Evolutionary conservation across 2,329 filamentous ascomycete genomes (phyloP).

Genomic region (Macrophomina tecta): DNA sequence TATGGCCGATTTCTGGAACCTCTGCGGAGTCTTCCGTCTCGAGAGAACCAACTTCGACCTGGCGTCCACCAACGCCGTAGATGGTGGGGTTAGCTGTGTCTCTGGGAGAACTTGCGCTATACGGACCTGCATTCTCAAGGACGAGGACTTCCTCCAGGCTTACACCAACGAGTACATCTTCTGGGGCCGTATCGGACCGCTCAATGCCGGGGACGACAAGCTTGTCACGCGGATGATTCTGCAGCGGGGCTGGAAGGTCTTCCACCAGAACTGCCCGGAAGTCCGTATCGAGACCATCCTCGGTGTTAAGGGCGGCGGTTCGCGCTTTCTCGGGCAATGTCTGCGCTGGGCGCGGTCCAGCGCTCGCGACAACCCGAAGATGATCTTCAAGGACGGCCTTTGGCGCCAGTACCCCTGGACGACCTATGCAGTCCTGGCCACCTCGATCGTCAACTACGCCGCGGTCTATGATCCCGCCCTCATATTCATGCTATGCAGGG

Average conservation of each 20-base stretch:
- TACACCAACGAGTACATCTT: constrained; percentile 35
- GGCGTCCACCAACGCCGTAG: constrained; percentile 38
- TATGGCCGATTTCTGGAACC: constrained; percentile 33
- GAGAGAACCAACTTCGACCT: constrained; percentile 45
- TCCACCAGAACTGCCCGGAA: constrained; percentile 59
- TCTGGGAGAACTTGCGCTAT: constrained; percentile 41
- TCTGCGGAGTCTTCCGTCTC: constrained; percentile 38
- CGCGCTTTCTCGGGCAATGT: constrained; percentile 35
- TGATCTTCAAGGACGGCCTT: constrained; percentile 42
- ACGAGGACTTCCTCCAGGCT: constrained; percentile 32
- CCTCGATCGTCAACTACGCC: constrained; percentile 62
- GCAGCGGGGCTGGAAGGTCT: constrained; percentile 54
- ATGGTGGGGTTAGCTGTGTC: constrained; percentile 42
- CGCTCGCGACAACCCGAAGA: constrained; percentile 30
- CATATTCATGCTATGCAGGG: constrained; percentile 41
- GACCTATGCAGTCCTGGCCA: constrained; percentile 62
- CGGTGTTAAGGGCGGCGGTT: constrained; percentile 28
- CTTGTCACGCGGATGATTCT: constrained; percentile 62
- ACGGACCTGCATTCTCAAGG: constrained; percentile 35
- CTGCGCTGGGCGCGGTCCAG: constrained; percentile 34
- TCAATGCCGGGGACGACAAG: constrained; percentile 42
- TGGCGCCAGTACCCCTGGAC: constrained; percentile 58
- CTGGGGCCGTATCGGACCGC: constrained; percentile 28
- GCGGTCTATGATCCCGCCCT: constrained; percentile 58
- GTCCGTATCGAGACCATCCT: constrained; percentile 58